Evolutionary conservation across 495 filamentous ascomycete genomes (phyloP).

Genomic region (Pyrenula aspistea): DNA sequence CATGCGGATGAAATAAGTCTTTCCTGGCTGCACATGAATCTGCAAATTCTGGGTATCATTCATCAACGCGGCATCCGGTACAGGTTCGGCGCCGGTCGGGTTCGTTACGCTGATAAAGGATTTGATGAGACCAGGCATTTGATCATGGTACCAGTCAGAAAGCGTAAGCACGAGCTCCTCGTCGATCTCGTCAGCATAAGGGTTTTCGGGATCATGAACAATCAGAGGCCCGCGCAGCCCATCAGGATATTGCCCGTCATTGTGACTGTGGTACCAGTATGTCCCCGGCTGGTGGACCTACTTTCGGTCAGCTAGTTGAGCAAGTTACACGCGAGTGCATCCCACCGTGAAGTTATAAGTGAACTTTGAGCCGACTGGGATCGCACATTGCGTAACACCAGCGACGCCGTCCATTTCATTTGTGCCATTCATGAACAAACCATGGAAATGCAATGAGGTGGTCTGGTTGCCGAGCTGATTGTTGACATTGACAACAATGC

Average conservation of each 20-base stretch:
- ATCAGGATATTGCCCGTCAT: conserved; percentile 64
- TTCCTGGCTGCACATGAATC: conserved; percentile 32
- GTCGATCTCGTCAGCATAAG: conserved; percentile 49
- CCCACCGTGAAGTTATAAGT: conserved; percentile 66
- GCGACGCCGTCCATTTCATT: conserved; percentile 56
- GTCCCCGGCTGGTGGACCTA: conserved; percentile 64
- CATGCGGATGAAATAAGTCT: conserved; percentile 56
- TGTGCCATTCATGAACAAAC: conserved; percentile 52
- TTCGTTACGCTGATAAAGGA: conserved; percentile 41
- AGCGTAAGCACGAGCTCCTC: conserved; percentile 52
- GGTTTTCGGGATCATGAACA: conserved; percentile 54
- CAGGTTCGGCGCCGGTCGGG: conserved; percentile 45
- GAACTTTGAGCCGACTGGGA: conserved; percentile 45
- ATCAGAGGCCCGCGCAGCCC: conserved; percentile 64
- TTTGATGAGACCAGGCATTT: conserved; percentile 45
- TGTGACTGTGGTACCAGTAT: conserved; percentile 81
- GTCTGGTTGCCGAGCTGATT: conserved; percentile 65
- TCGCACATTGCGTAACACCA: conserved; percentile 50
- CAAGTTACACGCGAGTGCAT: conserved; percentile 7
- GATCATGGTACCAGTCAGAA: conserved; percentile 55
- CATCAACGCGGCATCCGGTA: conserved; percentile 55
- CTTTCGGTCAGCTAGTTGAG: neutral
- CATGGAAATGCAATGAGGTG: conserved; percentile 67
- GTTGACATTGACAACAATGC: conserved; percentile 57
- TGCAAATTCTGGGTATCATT: conserved; percentile 44